These are phyloP conservation scores for Coelastrella sp. DNA, from an alignment of 139 green algal species.

Conservation along the genomic window DNA sequence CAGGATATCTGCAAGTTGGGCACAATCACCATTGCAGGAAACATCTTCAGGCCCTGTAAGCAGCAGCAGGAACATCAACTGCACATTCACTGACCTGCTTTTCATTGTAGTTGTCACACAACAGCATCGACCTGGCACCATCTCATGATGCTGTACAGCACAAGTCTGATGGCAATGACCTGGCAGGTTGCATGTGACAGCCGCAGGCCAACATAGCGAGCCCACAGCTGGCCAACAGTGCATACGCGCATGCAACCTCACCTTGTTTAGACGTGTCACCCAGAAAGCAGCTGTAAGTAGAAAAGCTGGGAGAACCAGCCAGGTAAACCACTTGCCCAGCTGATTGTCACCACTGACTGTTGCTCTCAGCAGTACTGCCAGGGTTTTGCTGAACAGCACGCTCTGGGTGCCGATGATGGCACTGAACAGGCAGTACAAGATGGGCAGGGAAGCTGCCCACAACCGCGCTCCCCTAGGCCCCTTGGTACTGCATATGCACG, in stretches of 20 bases:
- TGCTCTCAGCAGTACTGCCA: constrained; percentile 86
- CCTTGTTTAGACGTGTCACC: constrained; percentile 87
- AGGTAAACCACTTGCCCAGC: constrained; percentile 54
- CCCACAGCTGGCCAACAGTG: no score
- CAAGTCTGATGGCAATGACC: no score
- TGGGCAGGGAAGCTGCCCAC: constrained; percentile 76
- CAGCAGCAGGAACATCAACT: no score
- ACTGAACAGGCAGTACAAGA: constrained; percentile 84
- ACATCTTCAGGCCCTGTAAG: constrained; percentile 81
- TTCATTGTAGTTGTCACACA: no score
- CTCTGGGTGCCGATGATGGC: constrained; percentile 88
- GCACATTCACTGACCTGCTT: no score
- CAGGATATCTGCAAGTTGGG: constrained; percentile 90
- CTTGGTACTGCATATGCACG: constrained; percentile 20
- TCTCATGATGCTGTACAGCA: no score
- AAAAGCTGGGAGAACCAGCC: constrained; percentile 79
- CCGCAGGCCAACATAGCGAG: no score
- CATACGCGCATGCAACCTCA: neutral
- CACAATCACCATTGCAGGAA: constrained; percentile 90
- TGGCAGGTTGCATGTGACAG: no score
- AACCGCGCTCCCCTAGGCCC: neutral
- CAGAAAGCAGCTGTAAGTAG: constrained; percentile 82
- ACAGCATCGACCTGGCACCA: no score
- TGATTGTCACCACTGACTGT: constrained; percentile 77
- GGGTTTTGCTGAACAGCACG: constrained; percentile 89